phyloP scores from a whole-genome alignment of 2,329 filamentous ascomycete genomes.

The Colletotrichum sp. region DNA sequence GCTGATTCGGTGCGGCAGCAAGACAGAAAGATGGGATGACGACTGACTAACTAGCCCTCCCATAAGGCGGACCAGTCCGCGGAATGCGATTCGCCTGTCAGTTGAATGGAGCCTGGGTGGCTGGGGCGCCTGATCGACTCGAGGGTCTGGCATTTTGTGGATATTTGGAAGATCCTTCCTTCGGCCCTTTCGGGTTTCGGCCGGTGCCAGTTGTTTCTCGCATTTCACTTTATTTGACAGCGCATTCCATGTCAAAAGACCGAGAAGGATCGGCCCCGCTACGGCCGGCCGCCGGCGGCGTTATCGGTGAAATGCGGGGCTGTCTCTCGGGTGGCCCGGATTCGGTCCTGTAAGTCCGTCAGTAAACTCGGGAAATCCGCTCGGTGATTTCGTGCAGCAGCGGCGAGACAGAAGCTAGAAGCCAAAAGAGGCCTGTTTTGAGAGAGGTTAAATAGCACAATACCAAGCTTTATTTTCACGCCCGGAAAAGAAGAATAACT shows the following conservation, averaged over 20 bases:
- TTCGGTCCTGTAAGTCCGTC: background rate
- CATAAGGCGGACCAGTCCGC: background rate
- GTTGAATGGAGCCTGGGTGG: background rate
- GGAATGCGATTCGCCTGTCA: slow-evolving; percentile 9
- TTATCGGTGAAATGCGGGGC: background rate
- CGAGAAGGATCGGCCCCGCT: slow-evolving; percentile 5
- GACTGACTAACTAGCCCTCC: background rate
- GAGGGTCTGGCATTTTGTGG: background rate
- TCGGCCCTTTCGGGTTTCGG: background rate
- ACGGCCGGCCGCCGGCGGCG: background rate
- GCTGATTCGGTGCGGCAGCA: background rate
- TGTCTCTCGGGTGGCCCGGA: background rate
- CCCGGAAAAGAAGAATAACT: background rate
- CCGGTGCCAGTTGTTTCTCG: background rate
- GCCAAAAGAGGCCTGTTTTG: background rate
- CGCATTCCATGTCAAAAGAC: background rate
- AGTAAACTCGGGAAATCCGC: background rate
- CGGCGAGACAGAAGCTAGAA: background rate
- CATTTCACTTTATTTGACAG: background rate
- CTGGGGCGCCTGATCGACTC: background rate
- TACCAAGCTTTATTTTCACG: background rate
- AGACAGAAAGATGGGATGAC: background rate
- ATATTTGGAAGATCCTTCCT: background rate
- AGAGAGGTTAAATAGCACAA: background rate
- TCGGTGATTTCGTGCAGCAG: background rate